Evolutionary conservation across 2,329 filamentous ascomycete species (phyloP), one percentile per base, ranked within the genome.

Genomic region (Hansfordia pulvinata): DNA sequence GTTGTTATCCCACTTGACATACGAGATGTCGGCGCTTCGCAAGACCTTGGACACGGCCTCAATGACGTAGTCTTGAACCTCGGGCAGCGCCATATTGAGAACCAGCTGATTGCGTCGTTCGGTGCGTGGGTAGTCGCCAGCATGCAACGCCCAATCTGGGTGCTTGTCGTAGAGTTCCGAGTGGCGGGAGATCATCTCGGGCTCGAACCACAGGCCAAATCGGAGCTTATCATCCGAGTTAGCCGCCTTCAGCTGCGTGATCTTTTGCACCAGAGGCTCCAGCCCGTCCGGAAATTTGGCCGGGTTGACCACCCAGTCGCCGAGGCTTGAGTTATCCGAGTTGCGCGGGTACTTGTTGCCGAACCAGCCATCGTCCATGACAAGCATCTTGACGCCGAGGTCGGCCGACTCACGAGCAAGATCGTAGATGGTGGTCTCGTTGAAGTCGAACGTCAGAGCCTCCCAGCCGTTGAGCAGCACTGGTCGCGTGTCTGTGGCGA

Each of bases 1-100:
- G 47, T 78, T 78, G 45, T 76, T 73, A 35, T 77, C 73, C 73
- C 72, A 77, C 36, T 78, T 78, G 33, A 78, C 60, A 33, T 77
- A 77, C 8, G 50, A 48, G 24, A 77, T 64, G 14, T 64, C 52
- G 0, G 62, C 59, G 2, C 53, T 61, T 23, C 63, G 53, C 11
- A 77, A 57, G 6, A 77, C 55, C 4, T 54, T 48, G 3, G 68
- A 59, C 4, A 78, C 53, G 0, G 60, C 56, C 0, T 54, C 44
- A 35, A 77, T 72, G 39, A 77, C 64, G 31, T 63, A 75, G 2
- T 76, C 60, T 34, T 77, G 73, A 0, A 77, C 72, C 32, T 75
- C 69, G 0, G 61, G 57, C 0, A 76, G 49, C 0, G 62, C 70
- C 0, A 76, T 47, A 27, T 77, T 75, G 2, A 78, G 52, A 0